Conservation (phyloP, 2,329 filamentous ascomycete species). For the Fusarium tuaranense region DNA sequence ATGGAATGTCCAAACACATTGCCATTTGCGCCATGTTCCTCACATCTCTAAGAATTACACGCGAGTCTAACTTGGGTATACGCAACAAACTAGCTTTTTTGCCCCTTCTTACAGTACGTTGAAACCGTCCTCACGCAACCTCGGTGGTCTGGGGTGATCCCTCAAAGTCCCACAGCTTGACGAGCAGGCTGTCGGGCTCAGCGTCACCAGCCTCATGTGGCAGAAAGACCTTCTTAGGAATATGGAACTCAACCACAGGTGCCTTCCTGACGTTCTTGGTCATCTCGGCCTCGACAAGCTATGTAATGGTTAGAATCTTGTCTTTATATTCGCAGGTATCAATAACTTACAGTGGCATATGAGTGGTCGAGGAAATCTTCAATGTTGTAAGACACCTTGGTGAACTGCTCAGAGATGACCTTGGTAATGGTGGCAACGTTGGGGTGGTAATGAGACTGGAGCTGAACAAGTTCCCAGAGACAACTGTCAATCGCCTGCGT, state of each 20-base stretch:
- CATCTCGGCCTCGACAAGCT: conserved; percentile 88
- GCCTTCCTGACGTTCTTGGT: conserved; percentile 85
- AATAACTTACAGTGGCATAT: conserved; percentile 77
- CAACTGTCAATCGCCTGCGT: conserved; percentile 91
- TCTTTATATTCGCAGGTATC: too few species aligned
- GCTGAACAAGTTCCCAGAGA: conserved; percentile 92
- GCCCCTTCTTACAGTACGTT: neutral
- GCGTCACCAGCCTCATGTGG: conserved; percentile 61
- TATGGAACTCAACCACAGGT: conserved; percentile 93
- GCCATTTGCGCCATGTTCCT: conserved; percentile 4
- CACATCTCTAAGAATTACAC: neutral
- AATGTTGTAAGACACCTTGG: conserved; percentile 93
- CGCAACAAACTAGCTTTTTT: conserved; percentile 13
- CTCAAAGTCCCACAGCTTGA: conserved; percentile 71
- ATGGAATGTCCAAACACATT: neutral
- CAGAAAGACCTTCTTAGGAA: conserved; percentile 85
- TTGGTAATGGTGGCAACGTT: conserved; percentile 95
- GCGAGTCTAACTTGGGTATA: conserved; percentile 13
- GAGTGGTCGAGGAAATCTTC: conserved; percentile 98
- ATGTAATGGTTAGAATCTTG: neutral
- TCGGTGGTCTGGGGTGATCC: conserved; percentile 14
- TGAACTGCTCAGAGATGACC: conserved; percentile 97
- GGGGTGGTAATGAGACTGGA: conserved; percentile 95
- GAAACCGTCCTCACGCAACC: conserved; percentile 12
- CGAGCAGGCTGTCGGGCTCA: conserved; percentile 66